Conservation (phyloP, 805 yeast genomes). For the Schwanniomyces occidentalis region DNA sequence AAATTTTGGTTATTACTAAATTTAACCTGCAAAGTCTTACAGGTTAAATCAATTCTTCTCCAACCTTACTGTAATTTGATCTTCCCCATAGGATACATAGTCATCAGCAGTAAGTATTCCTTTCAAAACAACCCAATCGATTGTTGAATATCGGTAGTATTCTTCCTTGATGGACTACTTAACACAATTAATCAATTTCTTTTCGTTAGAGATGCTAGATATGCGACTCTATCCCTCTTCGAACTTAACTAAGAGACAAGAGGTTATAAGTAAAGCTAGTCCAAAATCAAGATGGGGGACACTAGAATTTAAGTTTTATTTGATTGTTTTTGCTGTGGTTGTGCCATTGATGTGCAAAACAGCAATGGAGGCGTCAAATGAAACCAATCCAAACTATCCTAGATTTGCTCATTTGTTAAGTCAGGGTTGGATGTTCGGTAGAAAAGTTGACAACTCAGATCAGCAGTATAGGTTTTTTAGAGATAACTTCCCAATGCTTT, state of each 20-base stretch:
- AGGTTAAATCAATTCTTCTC: too few species aligned
- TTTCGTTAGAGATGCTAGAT: conserved; percentile 53
- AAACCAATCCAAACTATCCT: conserved; percentile 70
- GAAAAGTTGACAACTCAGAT: conserved; percentile 92
- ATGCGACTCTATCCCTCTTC: conserved; percentile 46
- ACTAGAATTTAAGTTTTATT: conserved; percentile 70
- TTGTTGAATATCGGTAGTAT: too few species aligned
- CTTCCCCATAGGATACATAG: too few species aligned
- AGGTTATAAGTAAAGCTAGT: conserved; percentile 29
- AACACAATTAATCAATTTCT: conserved; percentile 32
- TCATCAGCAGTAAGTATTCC: too few species aligned
- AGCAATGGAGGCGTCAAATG: conserved; percentile 78
- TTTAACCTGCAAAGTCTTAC: too few species aligned
- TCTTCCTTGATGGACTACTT: conserved; percentile 11
- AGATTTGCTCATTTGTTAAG: conserved; percentile 60
- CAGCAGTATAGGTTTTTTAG: conserved; percentile 86
- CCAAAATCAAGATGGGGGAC: conserved; percentile 69
- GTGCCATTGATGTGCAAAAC: conserved; percentile 84
- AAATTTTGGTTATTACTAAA: too few species aligned
- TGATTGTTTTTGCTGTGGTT: conserved; percentile 58
- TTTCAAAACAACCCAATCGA: too few species aligned
- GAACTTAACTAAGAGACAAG: conserved; percentile 30
- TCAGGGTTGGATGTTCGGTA: conserved; percentile 87
- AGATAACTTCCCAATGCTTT: conserved; percentile 67
- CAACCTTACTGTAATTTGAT: too few species aligned